A percentile compares a stretch with the other conserved stretches of the same genome.
These are phyloP conservation scores for Citeromyces matritensis DNA, from an alignment of 805 yeast genomes.

Conservation along the genomic window DNA sequence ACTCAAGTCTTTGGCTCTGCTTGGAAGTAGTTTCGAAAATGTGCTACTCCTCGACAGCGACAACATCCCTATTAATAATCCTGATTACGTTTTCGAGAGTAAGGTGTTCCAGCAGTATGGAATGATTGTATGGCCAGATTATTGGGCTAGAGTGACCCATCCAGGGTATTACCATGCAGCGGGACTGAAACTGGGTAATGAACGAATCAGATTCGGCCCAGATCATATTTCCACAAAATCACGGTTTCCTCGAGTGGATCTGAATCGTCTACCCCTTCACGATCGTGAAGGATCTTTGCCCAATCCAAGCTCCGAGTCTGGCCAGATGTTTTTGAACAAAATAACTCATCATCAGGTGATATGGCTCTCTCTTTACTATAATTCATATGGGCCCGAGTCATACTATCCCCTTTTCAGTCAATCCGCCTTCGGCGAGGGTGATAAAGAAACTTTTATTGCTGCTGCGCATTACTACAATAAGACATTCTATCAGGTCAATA, in stretches of 20 bases:
- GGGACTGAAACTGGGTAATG: constrained; percentile 17
- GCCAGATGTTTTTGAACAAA: constrained; percentile 48
- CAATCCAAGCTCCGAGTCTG: constrained; percentile 56
- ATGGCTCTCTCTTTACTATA: constrained; percentile 48
- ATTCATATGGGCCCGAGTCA: constrained; percentile 43
- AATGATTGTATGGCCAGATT: constrained; percentile 52
- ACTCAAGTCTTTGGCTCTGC: constrained; percentile 51
- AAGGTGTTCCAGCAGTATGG: not conserved
- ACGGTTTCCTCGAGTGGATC: no score
- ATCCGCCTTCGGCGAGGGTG: constrained; percentile 63
- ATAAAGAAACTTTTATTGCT: constrained; percentile 62
- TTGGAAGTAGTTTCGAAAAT: constrained; percentile 61
- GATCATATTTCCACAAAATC: constrained; percentile 6
- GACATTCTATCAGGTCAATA: constrained; percentile 38
- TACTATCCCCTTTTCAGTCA: constrained; percentile 47
- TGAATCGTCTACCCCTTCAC: constrained; percentile 27
- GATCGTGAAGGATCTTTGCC: constrained; percentile 58
- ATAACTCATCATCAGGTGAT: constrained; percentile 39
- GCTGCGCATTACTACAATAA: constrained; percentile 40
- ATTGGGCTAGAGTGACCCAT: constrained; percentile 54
- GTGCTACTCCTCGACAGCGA: constrained; percentile 66
- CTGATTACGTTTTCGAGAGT: constrained; percentile 38
- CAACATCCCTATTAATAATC: constrained; percentile 51
- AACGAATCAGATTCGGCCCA: constrained; percentile 11
- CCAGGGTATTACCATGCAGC: constrained; percentile 47